Conservation (phyloP, 192 early-diverging fungal species). For the Gonapodya sp. region DNA sequence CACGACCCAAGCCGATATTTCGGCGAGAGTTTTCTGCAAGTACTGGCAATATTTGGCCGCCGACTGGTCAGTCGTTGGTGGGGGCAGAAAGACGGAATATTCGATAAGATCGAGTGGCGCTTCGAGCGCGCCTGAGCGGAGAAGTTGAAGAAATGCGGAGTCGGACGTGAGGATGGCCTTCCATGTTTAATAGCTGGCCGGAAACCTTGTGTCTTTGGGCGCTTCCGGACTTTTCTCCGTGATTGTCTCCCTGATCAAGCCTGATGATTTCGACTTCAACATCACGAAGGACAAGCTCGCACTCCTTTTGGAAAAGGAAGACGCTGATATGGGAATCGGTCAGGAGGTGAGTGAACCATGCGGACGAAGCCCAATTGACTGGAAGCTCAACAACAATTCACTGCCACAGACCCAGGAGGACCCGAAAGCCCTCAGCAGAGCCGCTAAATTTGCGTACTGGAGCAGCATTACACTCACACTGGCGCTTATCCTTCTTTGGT, state of each 20-base stretch:
- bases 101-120: not conserved
- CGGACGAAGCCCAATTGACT: too few relatives aligned
- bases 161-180: too few relatives aligned
- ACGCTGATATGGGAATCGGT: not conserved
- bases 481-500: slow-evolving; percentile 52
- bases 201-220: slow-evolving; percentile 46
- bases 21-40: not conserved
- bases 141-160: not conserved
- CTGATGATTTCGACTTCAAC: slow-evolving; percentile 54
- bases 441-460: slow-evolving; percentile 44
- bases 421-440: slow-evolving; percentile 31
- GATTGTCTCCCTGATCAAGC: slow-evolving; percentile 34
- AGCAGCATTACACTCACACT: slow-evolving; percentile 45
- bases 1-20: not conserved
- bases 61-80: not conserved
- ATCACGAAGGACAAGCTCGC: slow-evolving; percentile 29
- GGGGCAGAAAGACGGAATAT: not conserved
- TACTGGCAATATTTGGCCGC: not conserved
- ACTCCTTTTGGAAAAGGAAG: slow-evolving; percentile 11
- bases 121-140: not conserved
- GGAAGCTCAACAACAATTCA: too few relatives aligned
- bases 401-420: slow-evolving; percentile 32
- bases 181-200: too few relatives aligned
- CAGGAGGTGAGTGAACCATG: too few relatives aligned
- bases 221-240: slow-evolving; percentile 23